A percentile compares a stretch with the other conserved stretches of the same genome.
These are phyloP conservation scores for Komagataea norvegica DNA, from an alignment of 1,139 yeast genomes.

Conservation along the genomic window DNA sequence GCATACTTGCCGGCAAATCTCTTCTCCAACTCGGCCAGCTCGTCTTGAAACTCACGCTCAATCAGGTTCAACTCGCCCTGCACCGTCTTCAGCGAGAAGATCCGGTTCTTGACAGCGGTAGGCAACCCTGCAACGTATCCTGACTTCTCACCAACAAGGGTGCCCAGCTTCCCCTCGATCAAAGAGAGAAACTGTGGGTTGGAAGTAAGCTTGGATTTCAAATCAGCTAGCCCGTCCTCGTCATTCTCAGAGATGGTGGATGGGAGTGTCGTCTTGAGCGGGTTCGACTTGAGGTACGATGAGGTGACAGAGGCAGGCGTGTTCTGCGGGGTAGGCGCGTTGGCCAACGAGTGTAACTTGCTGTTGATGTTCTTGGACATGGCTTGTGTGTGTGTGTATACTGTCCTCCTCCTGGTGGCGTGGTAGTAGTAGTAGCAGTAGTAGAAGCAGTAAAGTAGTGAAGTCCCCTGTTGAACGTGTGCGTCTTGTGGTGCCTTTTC, in stretches of 20 bases:
- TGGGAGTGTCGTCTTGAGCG: constrained; percentile 49
- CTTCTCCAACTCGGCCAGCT: constrained; percentile 81
- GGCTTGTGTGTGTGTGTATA: too few species aligned
- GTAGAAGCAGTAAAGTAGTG: too few species aligned
- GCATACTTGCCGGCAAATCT: constrained; percentile 67
- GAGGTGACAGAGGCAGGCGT: constrained; percentile 89
- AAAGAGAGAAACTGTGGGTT: constrained; percentile 77
- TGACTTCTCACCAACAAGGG: constrained; percentile 78
- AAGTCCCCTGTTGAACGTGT: too few species aligned
- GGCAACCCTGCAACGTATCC: constrained; percentile 84
- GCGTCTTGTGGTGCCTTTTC: too few species aligned
- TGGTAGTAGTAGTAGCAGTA: too few species aligned
- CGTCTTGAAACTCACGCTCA: constrained; percentile 90
- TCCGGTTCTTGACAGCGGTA: constrained; percentile 67
- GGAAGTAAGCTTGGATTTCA: constrained; percentile 49
- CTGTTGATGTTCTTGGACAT: constrained; percentile 15
- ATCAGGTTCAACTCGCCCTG: constrained; percentile 77
- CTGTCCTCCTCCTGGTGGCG: too few species aligned
- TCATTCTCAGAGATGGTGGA: constrained; percentile 44
- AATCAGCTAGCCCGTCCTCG: constrained; percentile 18
- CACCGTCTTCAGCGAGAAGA: constrained; percentile 77
- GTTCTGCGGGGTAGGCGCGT: constrained; percentile 98
- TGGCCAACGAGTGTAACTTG: constrained; percentile 65
- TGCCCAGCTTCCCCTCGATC: constrained; percentile 88
- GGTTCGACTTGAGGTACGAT: constrained; percentile 70